Evolutionary conservation across 495 filamentous ascomycete genomes (phyloP).

Genomic region (Trichodelitschia bisporula): DNA sequence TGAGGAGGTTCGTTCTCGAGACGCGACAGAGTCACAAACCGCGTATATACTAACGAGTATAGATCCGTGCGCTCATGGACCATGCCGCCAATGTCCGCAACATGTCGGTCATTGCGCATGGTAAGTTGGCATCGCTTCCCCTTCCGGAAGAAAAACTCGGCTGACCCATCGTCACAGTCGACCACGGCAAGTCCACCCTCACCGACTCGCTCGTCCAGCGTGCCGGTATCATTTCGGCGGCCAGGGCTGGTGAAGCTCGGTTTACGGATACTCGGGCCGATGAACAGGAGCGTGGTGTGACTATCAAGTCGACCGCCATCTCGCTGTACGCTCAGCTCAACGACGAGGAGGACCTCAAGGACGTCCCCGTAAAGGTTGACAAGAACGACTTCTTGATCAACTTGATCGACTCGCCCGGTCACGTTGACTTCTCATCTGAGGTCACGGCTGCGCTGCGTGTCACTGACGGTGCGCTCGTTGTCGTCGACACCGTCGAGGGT

Average conservation of each 20-base stretch:
- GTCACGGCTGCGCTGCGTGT: conserved; percentile 99
- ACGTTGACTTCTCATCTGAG: conserved; percentile 99
- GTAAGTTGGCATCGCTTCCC: conserved; percentile 18
- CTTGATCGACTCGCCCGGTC: conserved; percentile 98
- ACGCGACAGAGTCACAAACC: conserved; percentile 2
- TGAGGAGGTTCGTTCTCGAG: conserved; percentile 59
- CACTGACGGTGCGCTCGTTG: conserved; percentile 96
- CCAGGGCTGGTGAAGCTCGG: conserved; percentile 85
- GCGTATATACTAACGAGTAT: conserved; percentile 12
- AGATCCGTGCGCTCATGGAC: conserved; percentile 94
- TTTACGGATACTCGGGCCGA: conserved; percentile 94
- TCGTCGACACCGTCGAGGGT: conserved; percentile 98
- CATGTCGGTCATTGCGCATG: conserved; percentile 99
- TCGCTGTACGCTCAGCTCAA: conserved; percentile 77
- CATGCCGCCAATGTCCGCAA: conserved; percentile 91
- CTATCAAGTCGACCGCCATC: conserved; percentile 99
- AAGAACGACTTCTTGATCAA: conserved; percentile 98
- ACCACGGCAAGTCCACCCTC: conserved; percentile 98
- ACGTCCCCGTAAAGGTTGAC: conserved; percentile 68
- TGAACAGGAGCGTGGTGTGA: conserved; percentile 98
- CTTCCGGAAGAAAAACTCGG: not conserved
- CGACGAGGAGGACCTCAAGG: conserved; percentile 75
- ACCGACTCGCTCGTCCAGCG: conserved; percentile 97
- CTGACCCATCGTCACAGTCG: conserved; percentile 27
- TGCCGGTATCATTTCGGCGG: conserved; percentile 97